phyloP scores from a whole-genome alignment of 2,329 filamentous ascomycete species.

The Stachybotrys chartarum region DNA sequence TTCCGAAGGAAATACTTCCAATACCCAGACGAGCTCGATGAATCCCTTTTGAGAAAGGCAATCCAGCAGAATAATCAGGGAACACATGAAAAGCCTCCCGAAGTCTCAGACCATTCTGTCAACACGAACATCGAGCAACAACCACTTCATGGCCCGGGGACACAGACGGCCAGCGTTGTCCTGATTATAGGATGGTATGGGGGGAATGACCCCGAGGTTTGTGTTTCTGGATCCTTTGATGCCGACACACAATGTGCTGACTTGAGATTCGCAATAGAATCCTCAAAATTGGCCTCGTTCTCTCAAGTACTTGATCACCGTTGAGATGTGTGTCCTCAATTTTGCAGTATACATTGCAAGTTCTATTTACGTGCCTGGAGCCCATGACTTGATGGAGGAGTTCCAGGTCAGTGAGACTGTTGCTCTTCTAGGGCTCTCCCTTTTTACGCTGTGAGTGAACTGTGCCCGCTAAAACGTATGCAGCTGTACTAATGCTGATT shows the following conservation, averaged over 20 bases:
- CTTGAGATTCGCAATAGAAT: not conserved
- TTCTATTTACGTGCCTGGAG: constrained; percentile 5
- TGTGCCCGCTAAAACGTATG: too few species aligned
- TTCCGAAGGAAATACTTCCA: not conserved
- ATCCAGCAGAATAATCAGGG: not conserved
- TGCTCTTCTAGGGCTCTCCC: not conserved
- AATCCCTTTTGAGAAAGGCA: not conserved
- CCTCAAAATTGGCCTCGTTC: not conserved
- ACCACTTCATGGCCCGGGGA: not conserved
- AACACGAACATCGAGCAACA: not conserved
- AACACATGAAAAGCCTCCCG: not conserved
- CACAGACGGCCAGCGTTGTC: not conserved
- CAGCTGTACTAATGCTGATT: not conserved
- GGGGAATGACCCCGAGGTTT: not conserved
- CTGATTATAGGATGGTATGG: not conserved
- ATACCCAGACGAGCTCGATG: not conserved
- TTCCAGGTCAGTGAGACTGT: constrained; percentile 2
- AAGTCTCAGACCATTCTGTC: not conserved
- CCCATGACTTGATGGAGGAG: constrained; percentile 1
- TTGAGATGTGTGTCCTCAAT: constrained; percentile 4
- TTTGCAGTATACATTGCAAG: constrained; percentile 6
- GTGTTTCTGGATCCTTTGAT: not conserved
- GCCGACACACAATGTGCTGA: not conserved
- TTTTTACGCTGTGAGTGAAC: not conserved
- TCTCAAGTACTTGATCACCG: constrained; percentile 1